Base-by-base conservation (phyloP, 192 early-diverging fungal genomes). In the Entomortierella beljakovae region DNA sequence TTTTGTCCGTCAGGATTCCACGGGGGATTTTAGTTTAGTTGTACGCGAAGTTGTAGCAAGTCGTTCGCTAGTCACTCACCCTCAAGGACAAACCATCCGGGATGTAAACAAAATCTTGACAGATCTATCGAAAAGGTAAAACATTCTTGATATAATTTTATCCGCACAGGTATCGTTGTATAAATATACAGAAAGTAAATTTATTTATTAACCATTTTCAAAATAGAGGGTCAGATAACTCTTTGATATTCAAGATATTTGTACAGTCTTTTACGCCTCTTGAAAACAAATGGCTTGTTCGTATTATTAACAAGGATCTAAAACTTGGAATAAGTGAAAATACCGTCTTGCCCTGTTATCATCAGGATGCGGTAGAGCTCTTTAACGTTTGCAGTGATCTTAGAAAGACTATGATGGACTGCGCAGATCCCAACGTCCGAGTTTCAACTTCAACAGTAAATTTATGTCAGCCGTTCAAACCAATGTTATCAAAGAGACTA, bases 221-320 rank as follows among this genome's bases (percentile, higher is more conserved):
- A 11, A 48, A 11, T 61, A 73, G 68, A 84, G 84, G 69, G 9
- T 63, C 62, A 52, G 88, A 77, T n/a, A 68, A 68, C 35, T 68
- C 38, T 37, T 81, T 84, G 0, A 61, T 91, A 11, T 83, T 94
- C 46, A 68, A 79, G 37, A 83, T 52, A 40, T 75, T 93, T 23
- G 83, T 90, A 26, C 69, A 80, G 26, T 68, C 89, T 34, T 91
- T 87, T 64, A 88, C 92, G 5, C 64, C 91, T 2, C 38, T 81
- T 37, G 92, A 95, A 68, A 92, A 94, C 70, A 88, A 87, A 35
- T 95, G 94, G 94, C 77, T 94, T 6, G 85, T 88, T 9, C 71
- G 92, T 2, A 90, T 94, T 38, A 90, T 95, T 62, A 74, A 94
- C 29, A 93, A 90, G 85, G 90, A 94, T 33, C 64, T 95, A 48